Conservation (phyloP, 495 filamentous ascomycete genomes). For the Penicillium canariense region DNA sequence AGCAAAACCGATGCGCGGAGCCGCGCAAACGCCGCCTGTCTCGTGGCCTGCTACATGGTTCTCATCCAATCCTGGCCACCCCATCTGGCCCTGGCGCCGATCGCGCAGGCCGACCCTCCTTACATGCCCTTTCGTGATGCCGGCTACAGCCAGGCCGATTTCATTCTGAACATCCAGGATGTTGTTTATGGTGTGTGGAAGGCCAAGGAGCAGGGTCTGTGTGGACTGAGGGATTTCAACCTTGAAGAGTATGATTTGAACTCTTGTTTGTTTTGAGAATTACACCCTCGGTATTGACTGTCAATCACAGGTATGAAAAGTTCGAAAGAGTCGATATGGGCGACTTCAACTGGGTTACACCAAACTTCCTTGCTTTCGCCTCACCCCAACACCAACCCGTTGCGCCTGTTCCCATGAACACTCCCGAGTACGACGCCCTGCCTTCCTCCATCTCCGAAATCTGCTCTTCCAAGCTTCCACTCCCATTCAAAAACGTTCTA, state of each 20-base stretch:
- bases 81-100: slow-evolving; percentile 92
- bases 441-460: slow-evolving; percentile 68
- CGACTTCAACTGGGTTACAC: slow-evolving; percentile 99
- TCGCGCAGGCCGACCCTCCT: slow-evolving; percentile 92
- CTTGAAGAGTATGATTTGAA: slow-evolving; percentile 74
- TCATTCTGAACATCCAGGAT: slow-evolving; percentile 89
- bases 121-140: slow-evolving; percentile 99
- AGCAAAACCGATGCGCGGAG: slow-evolving; percentile 88
- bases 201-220: slow-evolving; percentile 90
- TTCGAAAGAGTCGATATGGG: slow-evolving; percentile 96
- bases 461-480: slow-evolving; percentile 60
- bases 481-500: slow-evolving; percentile 92
- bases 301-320: slow-evolving; percentile 68
- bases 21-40: slow-evolving; percentile 94
- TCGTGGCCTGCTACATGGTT: slow-evolving; percentile 97
- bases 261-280: not conserved
- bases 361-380: slow-evolving; percentile 91
- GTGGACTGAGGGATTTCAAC: slow-evolving; percentile 82
- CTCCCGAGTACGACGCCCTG: slow-evolving; percentile 67
- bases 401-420: slow-evolving; percentile 63
- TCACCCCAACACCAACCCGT: slow-evolving; percentile 83
- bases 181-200: slow-evolving; percentile 98
- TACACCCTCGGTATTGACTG: slow-evolving; percentile 20
- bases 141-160: slow-evolving; percentile 98
- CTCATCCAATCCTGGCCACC: slow-evolving; percentile 97